phyloP scores from a whole-genome alignment of 306 rosid genomes.

The Herpetospermum pedunculosum region DNA sequence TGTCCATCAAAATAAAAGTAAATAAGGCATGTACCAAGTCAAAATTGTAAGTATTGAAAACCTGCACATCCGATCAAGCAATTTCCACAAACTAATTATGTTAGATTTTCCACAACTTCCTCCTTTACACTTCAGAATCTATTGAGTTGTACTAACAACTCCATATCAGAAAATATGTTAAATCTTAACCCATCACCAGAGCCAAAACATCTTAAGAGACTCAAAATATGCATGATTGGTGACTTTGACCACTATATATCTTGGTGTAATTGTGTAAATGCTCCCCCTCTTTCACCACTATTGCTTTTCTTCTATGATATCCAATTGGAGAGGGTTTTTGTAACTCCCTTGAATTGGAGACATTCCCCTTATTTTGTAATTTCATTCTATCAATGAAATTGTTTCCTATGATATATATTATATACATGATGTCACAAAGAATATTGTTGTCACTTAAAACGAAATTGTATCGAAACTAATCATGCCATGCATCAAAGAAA shows the following conservation, averaged over 20 bases:
- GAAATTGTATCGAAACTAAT: too few relatives aligned
- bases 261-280: neutral
- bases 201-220: neutral
- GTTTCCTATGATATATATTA: too few relatives aligned
- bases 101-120: neutral
- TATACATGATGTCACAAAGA: too few relatives aligned
- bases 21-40: neutral
- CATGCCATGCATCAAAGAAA: too few relatives aligned
- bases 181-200: neutral
- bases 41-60: neutral
- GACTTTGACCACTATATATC: neutral
- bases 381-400: too few relatives aligned
- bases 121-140: neutral
- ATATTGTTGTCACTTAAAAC: too few relatives aligned
- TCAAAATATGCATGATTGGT: neutral
- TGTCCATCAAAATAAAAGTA: slow-evolving; percentile 34
- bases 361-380: too few relatives aligned
- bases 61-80: neutral
- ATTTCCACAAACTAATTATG: neutral
- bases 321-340: neutral
- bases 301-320: neutral
- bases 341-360: neutral
- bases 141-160: neutral
- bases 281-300: neutral
- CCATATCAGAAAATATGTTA: neutral